These are phyloP conservation scores for Elsinoe necatrix DNA, from an alignment of 2,329 filamentous ascomycete species.

Conservation along the genomic window DNA sequence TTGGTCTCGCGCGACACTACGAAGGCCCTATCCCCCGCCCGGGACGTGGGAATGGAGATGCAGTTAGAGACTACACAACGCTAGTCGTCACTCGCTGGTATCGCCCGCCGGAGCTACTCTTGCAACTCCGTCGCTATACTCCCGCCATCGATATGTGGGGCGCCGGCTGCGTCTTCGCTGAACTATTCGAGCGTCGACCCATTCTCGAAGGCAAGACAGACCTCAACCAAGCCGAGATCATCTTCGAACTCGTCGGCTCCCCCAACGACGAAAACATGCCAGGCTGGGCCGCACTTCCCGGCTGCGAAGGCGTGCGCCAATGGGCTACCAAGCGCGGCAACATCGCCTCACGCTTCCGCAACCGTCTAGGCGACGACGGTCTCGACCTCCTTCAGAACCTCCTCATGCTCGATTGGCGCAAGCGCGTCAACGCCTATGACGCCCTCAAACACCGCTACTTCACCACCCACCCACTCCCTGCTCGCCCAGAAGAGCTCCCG, in stretches of 20 bases:
- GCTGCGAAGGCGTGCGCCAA: conserved; percentile 62
- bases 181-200: conserved; percentile 91
- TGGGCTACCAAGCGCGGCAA: conserved; percentile 56
- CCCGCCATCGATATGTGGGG: conserved; percentile 98
- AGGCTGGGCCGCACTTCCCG: conserved; percentile 74
- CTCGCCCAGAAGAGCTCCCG: conserved; percentile 78
- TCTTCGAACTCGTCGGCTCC: conserved; percentile 85
- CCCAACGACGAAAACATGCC: conserved; percentile 91
- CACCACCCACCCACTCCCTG: conserved; percentile 65
- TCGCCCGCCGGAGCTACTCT: conserved; percentile 80
- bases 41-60: conserved; percentile 73
- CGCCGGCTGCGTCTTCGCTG: conserved; percentile 96
- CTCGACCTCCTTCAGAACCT: conserved; percentile 75
- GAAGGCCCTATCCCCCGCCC: conserved; percentile 71
- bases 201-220: conserved; percentile 89
- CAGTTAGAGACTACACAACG: conserved; percentile 86
- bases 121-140: conserved; percentile 87
- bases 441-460: conserved; percentile 91
- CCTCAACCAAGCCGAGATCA: conserved; percentile 79
- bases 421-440: conserved; percentile 85
- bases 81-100: conserved; percentile 97
- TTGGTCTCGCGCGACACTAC: conserved; percentile 87
- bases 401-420: conserved; percentile 79
- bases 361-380: conserved; percentile 51
- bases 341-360: conserved; percentile 64